Base-by-base conservation (phyloP, 139 green algal species). In the Chlamydomonas eustigma region DNA sequence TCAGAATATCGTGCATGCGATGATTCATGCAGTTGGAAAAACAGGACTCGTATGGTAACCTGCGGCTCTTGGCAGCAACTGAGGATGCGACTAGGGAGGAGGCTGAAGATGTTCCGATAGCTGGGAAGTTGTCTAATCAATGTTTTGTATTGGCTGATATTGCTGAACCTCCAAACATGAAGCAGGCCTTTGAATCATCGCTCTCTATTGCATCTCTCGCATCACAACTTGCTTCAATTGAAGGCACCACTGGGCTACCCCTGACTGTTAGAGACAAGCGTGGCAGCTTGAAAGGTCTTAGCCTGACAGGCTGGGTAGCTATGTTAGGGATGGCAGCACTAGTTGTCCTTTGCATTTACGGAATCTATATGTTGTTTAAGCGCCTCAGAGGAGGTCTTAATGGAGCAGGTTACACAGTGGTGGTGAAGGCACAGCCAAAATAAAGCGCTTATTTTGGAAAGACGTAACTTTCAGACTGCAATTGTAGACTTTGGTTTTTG, bases 231-330 rank as follows among this genome's bases (percentile, higher is more conserved):
- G 80, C 73, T 25, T 76, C 79, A 34, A 74, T 90, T 35, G 78
- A 84, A 12, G 73, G 73, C n/a, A 74, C 51, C 64, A 88, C 84
- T 65, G 81, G 74, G 39, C 12, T 84, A 32, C 50, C 71, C 30
- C 24, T 76, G 22, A 44, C 79, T 25, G 72, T 38, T 33, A 71
- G 77, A 6, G 75, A 84, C 80, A 8, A 32, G 8, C 51, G 36
- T 12, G 76, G 72, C 22, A 39, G 50, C 1, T n/a, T 63, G 1
- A 68, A 63, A 25, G 67, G 74, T 36, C 73, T 94, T 50, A 92
- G 86, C 30, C 80, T 96, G 1, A 93, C 88, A 5, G 92, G 90
- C 34, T 91, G 86, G 88, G 82, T 80, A 0, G 88, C 88, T 0
- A 37, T 90, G 39, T 30, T 80, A 2, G 86, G 84, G 31, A 85